Conservation (phyloP, 2,329 filamentous ascomycete genomes). For the Chaetomium globosum region DNA sequence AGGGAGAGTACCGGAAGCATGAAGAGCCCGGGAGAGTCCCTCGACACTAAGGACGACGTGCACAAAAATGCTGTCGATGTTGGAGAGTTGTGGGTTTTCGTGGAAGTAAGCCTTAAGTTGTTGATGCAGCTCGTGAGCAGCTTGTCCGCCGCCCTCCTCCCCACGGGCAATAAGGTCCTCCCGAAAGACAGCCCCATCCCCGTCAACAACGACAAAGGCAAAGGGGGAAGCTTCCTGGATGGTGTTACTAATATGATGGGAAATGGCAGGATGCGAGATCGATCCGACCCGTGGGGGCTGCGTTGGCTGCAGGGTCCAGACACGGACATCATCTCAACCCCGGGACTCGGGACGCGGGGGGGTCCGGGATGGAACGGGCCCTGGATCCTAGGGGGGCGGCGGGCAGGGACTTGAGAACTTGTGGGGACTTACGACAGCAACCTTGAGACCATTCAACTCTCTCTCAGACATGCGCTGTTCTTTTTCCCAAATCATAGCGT, state of each 20-base stretch:
- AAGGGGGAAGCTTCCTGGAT: conserved; percentile 42
- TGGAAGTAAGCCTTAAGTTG: conserved; percentile 34
- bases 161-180: conserved; percentile 41
- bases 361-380: not conserved
- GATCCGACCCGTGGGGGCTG: not conserved
- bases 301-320: not conserved
- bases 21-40: conserved; percentile 40
- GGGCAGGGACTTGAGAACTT: not conserved
- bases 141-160: conserved; percentile 41
- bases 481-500: conserved; percentile 32
- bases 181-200: conserved; percentile 43
- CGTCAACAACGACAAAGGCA: conserved; percentile 43
- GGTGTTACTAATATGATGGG: not conserved
- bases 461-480: conserved; percentile 29
- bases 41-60: conserved; percentile 43
- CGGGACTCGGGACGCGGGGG: not conserved
- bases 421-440: conserved; percentile 26
- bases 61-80: conserved; percentile 41
- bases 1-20: conserved; percentile 37
- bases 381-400: not conserved
- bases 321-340: not conserved
- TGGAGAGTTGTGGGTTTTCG: conserved; percentile 35
- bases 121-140: conserved; percentile 38
- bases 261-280: not conserved
- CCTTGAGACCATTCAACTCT: conserved; percentile 31